Evolutionary conservation across 179 eudicot genomes (phyloP).

Genomic region (Spinacia oleracea): DNA sequence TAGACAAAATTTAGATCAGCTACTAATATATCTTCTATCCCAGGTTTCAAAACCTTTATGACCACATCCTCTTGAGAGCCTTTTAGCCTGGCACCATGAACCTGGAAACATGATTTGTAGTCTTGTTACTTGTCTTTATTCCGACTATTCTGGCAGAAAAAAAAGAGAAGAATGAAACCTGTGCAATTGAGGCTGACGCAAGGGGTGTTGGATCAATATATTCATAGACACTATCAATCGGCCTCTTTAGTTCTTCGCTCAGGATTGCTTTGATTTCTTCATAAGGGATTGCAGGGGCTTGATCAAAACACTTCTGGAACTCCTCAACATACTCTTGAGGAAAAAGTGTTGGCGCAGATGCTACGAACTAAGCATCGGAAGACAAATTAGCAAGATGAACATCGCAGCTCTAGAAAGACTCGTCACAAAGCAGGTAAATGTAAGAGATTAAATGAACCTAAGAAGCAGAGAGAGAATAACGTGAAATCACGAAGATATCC

Average conservation of each 20-base stretch:
- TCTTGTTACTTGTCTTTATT: conserved; percentile 25
- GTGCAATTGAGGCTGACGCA: conserved; percentile 99
- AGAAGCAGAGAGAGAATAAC: background rate
- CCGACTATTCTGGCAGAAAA: conserved; percentile 3
- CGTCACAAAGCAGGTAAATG: background rate
- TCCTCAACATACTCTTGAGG: conserved; percentile 93
- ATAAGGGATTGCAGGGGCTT: conserved; percentile 79
- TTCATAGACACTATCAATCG: conserved; percentile 81
- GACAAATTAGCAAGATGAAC: conserved; percentile 20
- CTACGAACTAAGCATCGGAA: conserved; percentile 64
- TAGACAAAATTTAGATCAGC: conserved; percentile 97
- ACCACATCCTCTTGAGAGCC: conserved; percentile 89
- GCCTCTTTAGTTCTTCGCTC: conserved; percentile 75
- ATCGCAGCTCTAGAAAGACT: conserved; percentile 6
- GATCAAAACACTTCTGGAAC: conserved; percentile 94
- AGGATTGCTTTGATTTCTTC: conserved; percentile 74
- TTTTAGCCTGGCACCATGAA: conserved; percentile 89
- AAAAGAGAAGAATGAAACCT: conserved; percentile 50
- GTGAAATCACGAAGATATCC: background rate
- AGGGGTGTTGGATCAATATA: conserved; percentile 91
- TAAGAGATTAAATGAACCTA: background rate
- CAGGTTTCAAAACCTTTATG: conserved; percentile 95
- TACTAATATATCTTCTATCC: conserved; percentile 86
- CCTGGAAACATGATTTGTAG: conserved; percentile 47
- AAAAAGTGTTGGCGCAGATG: conserved; percentile 93